A percentile compares a stretch with the other conserved stretches of the same genome.
These are phyloP conservation scores for Epichloe bromicola DNA, from an alignment of 2,329 filamentous ascomycete genomes.

Conservation along the genomic window DNA sequence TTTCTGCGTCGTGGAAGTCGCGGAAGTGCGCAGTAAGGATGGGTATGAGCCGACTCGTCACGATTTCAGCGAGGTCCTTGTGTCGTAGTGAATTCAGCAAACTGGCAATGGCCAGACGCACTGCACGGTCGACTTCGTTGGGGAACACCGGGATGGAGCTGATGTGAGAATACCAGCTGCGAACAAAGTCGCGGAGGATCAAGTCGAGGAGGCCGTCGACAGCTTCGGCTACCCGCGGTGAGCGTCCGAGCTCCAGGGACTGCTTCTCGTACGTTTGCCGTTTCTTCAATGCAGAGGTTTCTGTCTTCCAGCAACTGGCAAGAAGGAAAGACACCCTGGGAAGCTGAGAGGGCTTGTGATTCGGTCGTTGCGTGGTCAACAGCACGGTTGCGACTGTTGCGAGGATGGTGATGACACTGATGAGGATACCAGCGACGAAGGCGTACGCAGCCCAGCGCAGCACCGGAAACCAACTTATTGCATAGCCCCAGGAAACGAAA, in stretches of 20 bases:
- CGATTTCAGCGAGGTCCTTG: slow-evolving; percentile 71
- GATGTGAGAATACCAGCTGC: slow-evolving; percentile 79
- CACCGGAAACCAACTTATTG: slow-evolving; percentile 68
- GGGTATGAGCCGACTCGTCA: slow-evolving; percentile 73
- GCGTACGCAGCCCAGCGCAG: slow-evolving; percentile 79
- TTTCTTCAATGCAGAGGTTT: slow-evolving; percentile 52
- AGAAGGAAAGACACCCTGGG: slow-evolving; percentile 46
- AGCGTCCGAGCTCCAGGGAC: slow-evolving; percentile 57
- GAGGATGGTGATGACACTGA: slow-evolving; percentile 40
- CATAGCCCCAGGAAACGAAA: slow-evolving; percentile 81
- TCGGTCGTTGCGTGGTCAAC: slow-evolving; percentile 35
- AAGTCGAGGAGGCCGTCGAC: slow-evolving; percentile 68
- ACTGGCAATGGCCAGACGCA: slow-evolving; percentile 58
- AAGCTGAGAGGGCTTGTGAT: slow-evolving; percentile 26
- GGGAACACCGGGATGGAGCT: slow-evolving; percentile 68
- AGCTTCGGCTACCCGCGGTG: slow-evolving; percentile 63
- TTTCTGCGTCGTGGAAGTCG: slow-evolving; percentile 84
- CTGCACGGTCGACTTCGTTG: slow-evolving; percentile 72
- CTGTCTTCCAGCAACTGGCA: slow-evolving; percentile 52
- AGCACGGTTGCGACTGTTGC: slow-evolving; percentile 46
- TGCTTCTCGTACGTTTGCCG: slow-evolving; percentile 54
- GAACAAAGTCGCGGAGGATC: slow-evolving; percentile 72
- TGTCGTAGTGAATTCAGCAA: slow-evolving; percentile 60
- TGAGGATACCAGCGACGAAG: slow-evolving; percentile 55
- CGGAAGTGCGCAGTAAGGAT: slow-evolving; percentile 79